Evolutionary conservation across 768 basidiomycete genomes (phyloP), one percentile per base, ranked within the genome.

Genomic region (Lactifluus volemus): DNA sequence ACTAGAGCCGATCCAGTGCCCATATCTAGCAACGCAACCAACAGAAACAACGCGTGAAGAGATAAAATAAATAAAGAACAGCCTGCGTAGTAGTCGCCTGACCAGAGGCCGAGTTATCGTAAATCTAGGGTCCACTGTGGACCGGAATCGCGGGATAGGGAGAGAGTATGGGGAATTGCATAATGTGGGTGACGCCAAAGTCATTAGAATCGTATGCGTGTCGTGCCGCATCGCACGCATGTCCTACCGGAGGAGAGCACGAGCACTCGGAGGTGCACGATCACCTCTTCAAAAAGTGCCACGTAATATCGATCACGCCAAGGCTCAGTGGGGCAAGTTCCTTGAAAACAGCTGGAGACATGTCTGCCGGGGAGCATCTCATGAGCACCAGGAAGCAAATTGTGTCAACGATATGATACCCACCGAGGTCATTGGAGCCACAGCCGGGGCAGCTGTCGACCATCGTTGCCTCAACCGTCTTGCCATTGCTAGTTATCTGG

Each of bases 361-460:
- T 58, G 56, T 66, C 65, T 66, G 47, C 3, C 38, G n/a, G 45
- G 21, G 12, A 19, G 30, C 3, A 14, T 42, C 2, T n/a, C 32
- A 53, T 61, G 39, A 52, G 55, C n/a, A 25, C 49, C 19, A 44
- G 30, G 19, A 1, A 42, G 12, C 2, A 8, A 25, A 25, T 45
- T 41, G 9, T 14, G 9, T 29, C 44, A 12, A 42, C 10, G 17
- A 41, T 21, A 42, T 17, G 38, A 49, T 4, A 45, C 64, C 45
- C 42, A 66, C 65, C 65, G 34, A 66, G 57, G 44, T 66, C 65
- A 38, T 41, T 29, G 2, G 11, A 0, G 17, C 65, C 60, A 44
- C 65, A 66, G 12, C 57, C 17, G 1, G 38, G 50, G 57, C 65
- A 66, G 50, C 54, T 65, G 42, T 66, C 65, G 8, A 45, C 47